phyloP scores from a whole-genome alignment of 129 eudicot species.

The Tanacetum coccineum region DNA sequence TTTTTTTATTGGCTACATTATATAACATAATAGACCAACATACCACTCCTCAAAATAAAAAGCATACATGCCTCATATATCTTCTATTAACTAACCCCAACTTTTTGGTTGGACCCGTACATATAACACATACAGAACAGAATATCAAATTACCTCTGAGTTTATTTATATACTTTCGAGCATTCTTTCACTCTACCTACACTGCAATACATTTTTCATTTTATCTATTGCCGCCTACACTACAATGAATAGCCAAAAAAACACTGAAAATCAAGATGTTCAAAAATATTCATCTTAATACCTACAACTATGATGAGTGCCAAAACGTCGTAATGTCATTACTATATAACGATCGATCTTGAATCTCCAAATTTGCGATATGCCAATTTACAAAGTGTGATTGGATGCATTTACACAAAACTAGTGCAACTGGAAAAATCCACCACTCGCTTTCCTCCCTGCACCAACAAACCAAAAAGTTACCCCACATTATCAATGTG shows the following conservation, averaged over 20 bases:
- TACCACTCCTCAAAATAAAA: no score
- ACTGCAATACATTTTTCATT: not conserved
- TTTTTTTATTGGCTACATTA: no score
- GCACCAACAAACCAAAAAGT: conserved; percentile 30
- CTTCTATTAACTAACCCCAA: no score
- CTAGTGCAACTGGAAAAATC: conserved; percentile 84
- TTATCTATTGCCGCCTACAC: conserved; percentile 11
- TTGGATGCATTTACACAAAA: conserved; percentile 86
- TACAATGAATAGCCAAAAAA: conserved; percentile 8
- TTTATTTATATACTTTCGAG: conserved; percentile 4
- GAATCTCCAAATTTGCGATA: conserved; percentile 97
- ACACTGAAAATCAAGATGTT: not conserved
- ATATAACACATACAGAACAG: not conserved
- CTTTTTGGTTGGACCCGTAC: no score
- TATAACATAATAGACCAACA: no score
- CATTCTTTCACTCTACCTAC: conserved; percentile 7
- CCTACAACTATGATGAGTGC: conserved; percentile 50
- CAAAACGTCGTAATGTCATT: conserved; percentile 71
- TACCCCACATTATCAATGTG: not conserved
- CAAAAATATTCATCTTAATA: conserved; percentile 6
- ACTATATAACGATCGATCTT: conserved; percentile 94
- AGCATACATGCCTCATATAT: no score
- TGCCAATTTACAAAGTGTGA: conserved; percentile 90
- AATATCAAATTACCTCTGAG: not conserved
- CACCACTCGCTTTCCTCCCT: conserved; percentile 99